phyloP scores from a whole-genome alignment of 78 protist genomes.

The Paratrimastix pyriformis region DNA sequence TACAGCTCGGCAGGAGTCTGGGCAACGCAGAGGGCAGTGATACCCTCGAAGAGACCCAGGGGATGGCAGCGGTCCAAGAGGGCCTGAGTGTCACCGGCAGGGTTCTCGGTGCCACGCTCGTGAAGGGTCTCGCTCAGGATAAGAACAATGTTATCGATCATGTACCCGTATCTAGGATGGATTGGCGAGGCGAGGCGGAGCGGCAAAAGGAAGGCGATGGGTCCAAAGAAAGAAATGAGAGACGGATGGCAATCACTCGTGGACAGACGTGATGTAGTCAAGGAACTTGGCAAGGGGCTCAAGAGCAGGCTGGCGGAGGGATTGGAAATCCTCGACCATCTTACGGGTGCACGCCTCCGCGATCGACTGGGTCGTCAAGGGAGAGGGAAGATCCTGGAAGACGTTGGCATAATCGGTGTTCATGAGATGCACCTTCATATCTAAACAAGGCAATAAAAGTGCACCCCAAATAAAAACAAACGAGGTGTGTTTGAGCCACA shows the following conservation, averaged over 20 bases:
- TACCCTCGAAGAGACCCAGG: constrained; percentile 74
- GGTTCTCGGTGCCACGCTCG: constrained; percentile 69
- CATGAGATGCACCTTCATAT: constrained; percentile 78
- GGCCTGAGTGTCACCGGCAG: constrained; percentile 44
- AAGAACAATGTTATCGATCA: constrained; percentile 94
- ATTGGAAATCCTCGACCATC: constrained; percentile 70
- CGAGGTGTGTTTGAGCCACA: constrained; percentile 9
- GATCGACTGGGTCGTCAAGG: constrained; percentile 53
- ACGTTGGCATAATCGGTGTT: constrained; percentile 88
- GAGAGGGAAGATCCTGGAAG: constrained; percentile 76
- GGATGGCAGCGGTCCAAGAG: constrained; percentile 79
- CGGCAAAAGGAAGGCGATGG: not conserved
- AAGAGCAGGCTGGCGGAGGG: constrained; percentile 68
- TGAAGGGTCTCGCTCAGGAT: constrained; percentile 83
- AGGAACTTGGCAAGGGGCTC: constrained; percentile 83
- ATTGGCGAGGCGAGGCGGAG: not conserved
- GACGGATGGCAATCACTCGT: not conserved
- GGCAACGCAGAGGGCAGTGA: constrained; percentile 63
- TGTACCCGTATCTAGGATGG: constrained; percentile 64
- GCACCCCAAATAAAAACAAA: not conserved
- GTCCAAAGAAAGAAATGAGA: not conserved
- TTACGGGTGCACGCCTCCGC: constrained; percentile 35
- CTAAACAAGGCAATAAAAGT: constrained; percentile 18
- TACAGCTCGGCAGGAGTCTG: constrained; percentile 73
- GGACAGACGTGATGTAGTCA: constrained; percentile 81